Evolutionary conservation across 192 early-diverging fungal species (phyloP).

Genomic region (Backusella tuberculispora): DNA sequence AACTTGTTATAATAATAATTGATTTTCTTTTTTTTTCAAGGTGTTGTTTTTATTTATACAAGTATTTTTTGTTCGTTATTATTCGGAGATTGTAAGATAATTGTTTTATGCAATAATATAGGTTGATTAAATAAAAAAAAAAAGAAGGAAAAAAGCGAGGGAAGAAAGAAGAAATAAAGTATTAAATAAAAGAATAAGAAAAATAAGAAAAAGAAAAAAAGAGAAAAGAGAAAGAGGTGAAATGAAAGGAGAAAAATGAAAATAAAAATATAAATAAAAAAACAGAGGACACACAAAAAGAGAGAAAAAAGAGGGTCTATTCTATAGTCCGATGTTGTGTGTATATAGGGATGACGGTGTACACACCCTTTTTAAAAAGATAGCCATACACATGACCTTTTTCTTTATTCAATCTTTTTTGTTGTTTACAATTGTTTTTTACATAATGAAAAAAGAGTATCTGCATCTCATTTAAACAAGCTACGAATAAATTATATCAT

Average conservation of each 20-base stretch:
- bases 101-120: background rate
- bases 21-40: background rate
- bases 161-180: background rate
- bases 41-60: no score
- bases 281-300: background rate
- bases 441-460: background rate
- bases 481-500: background rate
- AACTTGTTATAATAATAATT: no score
- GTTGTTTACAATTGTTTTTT: background rate
- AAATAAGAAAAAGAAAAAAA: background rate
- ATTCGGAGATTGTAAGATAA: conserved; percentile 8
- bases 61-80: background rate
- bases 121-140: background rate
- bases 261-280: background rate
- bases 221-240: background rate
- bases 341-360: background rate
- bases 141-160: background rate
- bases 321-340: no score
- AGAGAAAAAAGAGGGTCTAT: no score
- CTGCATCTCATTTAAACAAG: background rate
- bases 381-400: conserved; percentile 8
- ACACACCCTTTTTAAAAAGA: conserved; percentile 3
- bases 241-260: background rate
- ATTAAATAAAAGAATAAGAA: background rate
- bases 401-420: background rate